Evolutionary conservation across 352 stramenopile genomes (phyloP).

Genomic region (Blastocystis hominis): DNA sequence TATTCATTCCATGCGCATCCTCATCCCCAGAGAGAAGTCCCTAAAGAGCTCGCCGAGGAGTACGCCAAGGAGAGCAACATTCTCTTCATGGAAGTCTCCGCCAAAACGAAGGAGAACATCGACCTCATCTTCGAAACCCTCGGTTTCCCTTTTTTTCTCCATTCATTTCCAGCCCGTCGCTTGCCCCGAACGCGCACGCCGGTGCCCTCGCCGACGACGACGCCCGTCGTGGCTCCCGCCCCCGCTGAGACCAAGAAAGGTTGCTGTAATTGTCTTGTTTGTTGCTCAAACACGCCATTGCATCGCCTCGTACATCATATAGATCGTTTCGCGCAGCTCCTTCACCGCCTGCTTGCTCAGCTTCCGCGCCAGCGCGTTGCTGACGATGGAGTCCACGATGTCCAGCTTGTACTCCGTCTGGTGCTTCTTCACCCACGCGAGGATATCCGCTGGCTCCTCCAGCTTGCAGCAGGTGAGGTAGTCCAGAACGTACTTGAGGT

Average conservation of each 20-base stretch:
- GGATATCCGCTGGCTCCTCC: constrained; percentile 24
- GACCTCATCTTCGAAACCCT: constrained; percentile 78
- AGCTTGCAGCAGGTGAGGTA: constrained; percentile 50
- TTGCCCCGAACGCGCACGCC: constrained; percentile 42
- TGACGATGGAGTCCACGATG: constrained; percentile 45
- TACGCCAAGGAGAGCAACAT: constrained; percentile 83
- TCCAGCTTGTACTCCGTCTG: constrained; percentile 10
- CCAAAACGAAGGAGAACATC: constrained; percentile 80
- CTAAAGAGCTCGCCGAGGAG: constrained; percentile 70
- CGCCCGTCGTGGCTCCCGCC: background rate
- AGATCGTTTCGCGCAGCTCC: constrained; percentile 15
- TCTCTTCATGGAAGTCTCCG: constrained; percentile 60
- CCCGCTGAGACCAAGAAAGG: constrained; percentile 46
- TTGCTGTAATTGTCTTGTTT: constrained; percentile 45
- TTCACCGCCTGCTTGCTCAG: constrained; percentile 53
- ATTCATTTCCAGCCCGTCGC: background rate
- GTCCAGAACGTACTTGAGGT: constrained; percentile 50
- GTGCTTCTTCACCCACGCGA: constrained; percentile 50
- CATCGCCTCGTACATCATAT: constrained; percentile 1
- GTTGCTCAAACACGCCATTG: constrained; percentile 33
- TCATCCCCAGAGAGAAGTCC: constrained; percentile 67
- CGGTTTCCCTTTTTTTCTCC: background rate
- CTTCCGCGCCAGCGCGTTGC: constrained; percentile 47
- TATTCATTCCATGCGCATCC: background rate
- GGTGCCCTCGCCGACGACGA: background rate